Conservation (phyloP, 805 yeast genomes). For the Barnettozyma siamensis region DNA sequence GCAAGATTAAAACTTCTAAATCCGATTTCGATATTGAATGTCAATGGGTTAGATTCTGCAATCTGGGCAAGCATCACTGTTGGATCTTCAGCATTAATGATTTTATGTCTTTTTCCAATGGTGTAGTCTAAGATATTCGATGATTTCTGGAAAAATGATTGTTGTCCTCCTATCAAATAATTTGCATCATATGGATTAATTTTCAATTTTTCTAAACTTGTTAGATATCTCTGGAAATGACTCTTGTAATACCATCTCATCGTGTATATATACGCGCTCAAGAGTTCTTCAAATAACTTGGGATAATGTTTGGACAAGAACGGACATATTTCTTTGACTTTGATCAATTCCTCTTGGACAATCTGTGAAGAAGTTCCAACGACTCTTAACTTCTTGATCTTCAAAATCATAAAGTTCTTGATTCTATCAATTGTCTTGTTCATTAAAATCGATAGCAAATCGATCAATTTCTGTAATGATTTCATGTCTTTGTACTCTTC, state of each 20-base stretch:
- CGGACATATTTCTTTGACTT: slow-evolving; percentile 53
- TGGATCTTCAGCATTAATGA: slow-evolving; percentile 48
- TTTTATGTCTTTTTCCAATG: slow-evolving; percentile 46
- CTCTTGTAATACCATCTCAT: slow-evolving; percentile 90
- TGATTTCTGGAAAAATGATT: slow-evolving; percentile 13
- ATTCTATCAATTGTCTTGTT: slow-evolving; percentile 68
- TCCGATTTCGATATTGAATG: slow-evolving; percentile 66
- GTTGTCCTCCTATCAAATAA: slow-evolving; percentile 44
- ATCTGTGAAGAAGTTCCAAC: slow-evolving; percentile 67
- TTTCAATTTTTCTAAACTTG: slow-evolving; percentile 62
- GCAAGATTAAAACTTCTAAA: slow-evolving; percentile 71
- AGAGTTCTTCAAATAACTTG: slow-evolving; percentile 63
- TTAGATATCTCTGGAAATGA: slow-evolving; percentile 69
- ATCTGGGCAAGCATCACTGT: slow-evolving; percentile 76
- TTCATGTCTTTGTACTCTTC: slow-evolving; percentile 12
- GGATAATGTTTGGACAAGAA: slow-evolving; percentile 53
- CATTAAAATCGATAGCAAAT: slow-evolving; percentile 45
- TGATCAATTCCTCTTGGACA: slow-evolving; percentile 60
- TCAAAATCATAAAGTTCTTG: slow-evolving; percentile 57
- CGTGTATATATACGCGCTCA: slow-evolving; percentile 77
- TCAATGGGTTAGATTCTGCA: slow-evolving; percentile 67
- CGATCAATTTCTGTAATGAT: slow-evolving; percentile 18
- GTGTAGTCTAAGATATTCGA: slow-evolving; percentile 25
- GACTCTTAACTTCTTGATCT: slow-evolving; percentile 60
- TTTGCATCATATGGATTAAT: slow-evolving; percentile 49